phyloP scores from a whole-genome alignment of 2,329 filamentous ascomycete genomes.

The Lachnellula cervina region DNA sequence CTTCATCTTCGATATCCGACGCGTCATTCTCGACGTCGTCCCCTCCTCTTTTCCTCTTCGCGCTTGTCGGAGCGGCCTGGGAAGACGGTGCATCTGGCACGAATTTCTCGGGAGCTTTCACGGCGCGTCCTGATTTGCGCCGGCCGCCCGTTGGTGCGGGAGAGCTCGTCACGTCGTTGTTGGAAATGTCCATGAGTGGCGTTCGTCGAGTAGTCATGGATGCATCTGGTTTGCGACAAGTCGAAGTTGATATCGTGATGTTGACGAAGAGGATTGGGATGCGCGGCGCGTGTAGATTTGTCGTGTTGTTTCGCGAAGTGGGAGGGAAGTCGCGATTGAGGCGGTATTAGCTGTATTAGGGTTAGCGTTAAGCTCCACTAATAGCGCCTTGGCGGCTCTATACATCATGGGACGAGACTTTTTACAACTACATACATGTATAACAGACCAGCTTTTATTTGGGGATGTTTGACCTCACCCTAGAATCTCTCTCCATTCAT shows the following conservation, averaged over 20 bases:
- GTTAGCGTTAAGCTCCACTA: not conserved
- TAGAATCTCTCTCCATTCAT: too few species aligned
- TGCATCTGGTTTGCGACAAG: slow-evolving; percentile 20
- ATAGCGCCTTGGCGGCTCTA: not conserved
- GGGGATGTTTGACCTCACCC: too few species aligned
- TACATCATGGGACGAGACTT: not conserved
- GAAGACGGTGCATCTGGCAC: slow-evolving; percentile 41
- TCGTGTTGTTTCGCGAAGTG: slow-evolving; percentile 13
- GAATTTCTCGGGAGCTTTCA: slow-evolving; percentile 56
- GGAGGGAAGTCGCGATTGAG: slow-evolving; percentile 9
- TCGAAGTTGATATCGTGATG: slow-evolving; percentile 2
- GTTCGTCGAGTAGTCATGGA: slow-evolving; percentile 39
- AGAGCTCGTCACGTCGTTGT: slow-evolving; percentile 51
- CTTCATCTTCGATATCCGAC: slow-evolving; percentile 45
- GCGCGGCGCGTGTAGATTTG: slow-evolving; percentile 15
- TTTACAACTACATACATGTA: not conserved
- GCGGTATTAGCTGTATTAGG: not conserved
- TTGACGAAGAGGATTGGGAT: not conserved
- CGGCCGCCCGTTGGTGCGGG: slow-evolving; percentile 45
- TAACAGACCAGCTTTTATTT: too few species aligned
- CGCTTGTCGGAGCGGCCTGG: slow-evolving; percentile 36
- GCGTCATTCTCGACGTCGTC: slow-evolving; percentile 44
- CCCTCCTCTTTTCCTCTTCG: slow-evolving; percentile 52
- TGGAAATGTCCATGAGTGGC: slow-evolving; percentile 46
- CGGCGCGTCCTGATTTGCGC: slow-evolving; percentile 66